These are phyloP conservation scores for Flammula alnicola DNA, from an alignment of 1,284 basidiomycete species.

Conservation along the genomic window DNA sequence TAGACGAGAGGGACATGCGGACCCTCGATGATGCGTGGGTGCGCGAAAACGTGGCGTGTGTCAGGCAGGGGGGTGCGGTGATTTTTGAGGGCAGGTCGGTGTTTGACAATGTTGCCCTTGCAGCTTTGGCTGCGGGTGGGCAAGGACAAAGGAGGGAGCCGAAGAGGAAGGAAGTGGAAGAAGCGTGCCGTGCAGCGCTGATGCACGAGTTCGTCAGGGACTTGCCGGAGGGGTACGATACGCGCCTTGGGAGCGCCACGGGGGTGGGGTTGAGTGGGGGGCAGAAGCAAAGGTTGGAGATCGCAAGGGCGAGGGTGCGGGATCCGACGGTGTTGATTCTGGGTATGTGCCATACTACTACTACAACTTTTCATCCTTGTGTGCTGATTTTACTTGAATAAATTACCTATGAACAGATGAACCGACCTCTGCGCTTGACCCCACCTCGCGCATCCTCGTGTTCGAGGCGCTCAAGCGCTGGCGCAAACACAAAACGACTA, in stretches of 20 bases:
- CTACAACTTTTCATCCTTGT: neutral
- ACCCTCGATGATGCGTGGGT: constrained; percentile 82
- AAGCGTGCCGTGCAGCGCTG: constrained; percentile 85
- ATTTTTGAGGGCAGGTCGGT: constrained; percentile 75
- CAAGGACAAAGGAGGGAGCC: constrained; percentile 53
- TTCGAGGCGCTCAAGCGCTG: constrained; percentile 90
- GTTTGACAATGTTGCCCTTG: constrained; percentile 89
- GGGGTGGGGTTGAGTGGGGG: constrained; percentile 85
- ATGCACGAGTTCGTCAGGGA: constrained; percentile 88
- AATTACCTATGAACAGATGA: constrained; percentile 68
- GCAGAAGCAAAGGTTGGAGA: constrained; percentile 90
- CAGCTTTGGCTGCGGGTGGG: constrained; percentile 44
- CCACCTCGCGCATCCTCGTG: constrained; percentile 85
- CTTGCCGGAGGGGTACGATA: constrained; percentile 90
- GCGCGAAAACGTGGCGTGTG: constrained; percentile 73
- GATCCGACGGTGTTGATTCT: constrained; percentile 92
- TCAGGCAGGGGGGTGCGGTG: constrained; percentile 71
- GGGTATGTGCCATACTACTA: constrained; percentile 71
- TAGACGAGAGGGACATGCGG: constrained; percentile 83
- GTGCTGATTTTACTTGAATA: neutral
- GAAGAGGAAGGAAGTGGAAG: constrained; percentile 58
- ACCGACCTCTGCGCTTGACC: constrained; percentile 94
- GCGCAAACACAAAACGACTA: constrained; percentile 86
- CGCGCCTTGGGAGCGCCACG: constrained; percentile 48
- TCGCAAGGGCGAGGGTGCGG: constrained; percentile 87